phyloP scores from a whole-genome alignment of 2,329 filamentous ascomycete species.

The Fusarium armeniacum region DNA sequence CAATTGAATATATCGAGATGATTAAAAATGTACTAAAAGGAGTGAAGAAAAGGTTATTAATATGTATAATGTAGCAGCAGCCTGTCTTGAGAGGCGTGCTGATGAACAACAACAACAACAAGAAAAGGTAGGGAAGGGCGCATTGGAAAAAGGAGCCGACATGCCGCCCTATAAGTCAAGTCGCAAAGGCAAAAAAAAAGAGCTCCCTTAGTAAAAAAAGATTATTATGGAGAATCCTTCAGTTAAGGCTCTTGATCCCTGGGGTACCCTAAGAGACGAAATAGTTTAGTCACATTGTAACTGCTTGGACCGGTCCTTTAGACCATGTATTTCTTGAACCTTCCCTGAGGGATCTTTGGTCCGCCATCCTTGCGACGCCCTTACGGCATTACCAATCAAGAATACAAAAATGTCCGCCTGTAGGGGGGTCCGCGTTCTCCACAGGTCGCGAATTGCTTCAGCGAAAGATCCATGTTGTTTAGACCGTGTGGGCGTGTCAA shows the following conservation, averaged over 20 bases:
- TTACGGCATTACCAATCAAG: slow-evolving; percentile 35
- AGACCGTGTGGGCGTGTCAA: slow-evolving; percentile 2
- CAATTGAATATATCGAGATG: slow-evolving; percentile 1
- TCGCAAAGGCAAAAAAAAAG: neutral
- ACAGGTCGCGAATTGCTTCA: slow-evolving; percentile 30
- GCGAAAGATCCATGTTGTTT: slow-evolving; percentile 5
- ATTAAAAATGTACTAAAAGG: neutral
- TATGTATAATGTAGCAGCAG: slow-evolving; percentile 13
- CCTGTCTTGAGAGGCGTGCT: slow-evolving; percentile 14
- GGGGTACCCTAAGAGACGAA: neutral
- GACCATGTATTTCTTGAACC: neutral
- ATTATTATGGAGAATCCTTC: slow-evolving; percentile 28
- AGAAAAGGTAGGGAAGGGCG: slow-evolving; percentile 21
- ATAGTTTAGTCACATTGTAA: neutral
- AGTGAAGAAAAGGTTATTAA: slow-evolving; percentile 8
- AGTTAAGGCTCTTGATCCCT: neutral
- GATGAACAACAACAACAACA: slow-evolving; percentile 28
- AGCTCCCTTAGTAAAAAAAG: slow-evolving; percentile 9
- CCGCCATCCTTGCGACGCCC: neutral
- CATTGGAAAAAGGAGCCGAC: slow-evolving; percentile 33
- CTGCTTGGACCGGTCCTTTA: neutral
- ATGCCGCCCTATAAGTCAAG: slow-evolving; percentile 39
- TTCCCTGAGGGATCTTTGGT: neutral
- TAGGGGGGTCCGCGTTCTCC: slow-evolving; percentile 12
- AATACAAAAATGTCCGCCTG: slow-evolving; percentile 19